These are phyloP conservation scores for Amylocarpus encephaloides DNA, from an alignment of 2,329 filamentous ascomycete species.

Conservation along the genomic window DNA sequence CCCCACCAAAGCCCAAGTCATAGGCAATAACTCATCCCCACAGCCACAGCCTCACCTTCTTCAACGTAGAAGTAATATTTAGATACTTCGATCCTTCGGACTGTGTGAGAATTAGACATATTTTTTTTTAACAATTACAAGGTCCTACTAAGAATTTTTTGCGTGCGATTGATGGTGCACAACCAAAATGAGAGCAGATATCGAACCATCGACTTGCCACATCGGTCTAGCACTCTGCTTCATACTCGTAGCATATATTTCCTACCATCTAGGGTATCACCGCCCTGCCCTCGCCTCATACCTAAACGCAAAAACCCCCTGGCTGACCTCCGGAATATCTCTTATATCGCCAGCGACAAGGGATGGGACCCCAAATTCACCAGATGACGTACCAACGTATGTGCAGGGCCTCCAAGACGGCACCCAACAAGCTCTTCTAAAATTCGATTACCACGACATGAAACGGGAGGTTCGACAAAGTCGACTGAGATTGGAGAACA, in stretches of 20 bases:
- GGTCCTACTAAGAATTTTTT: too few species aligned
- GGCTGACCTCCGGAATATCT: too few species aligned
- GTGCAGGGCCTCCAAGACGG: slow-evolving; percentile 1
- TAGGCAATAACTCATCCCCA: too few species aligned
- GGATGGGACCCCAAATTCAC: too few species aligned
- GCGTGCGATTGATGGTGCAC: background rate
- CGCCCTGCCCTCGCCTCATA: too few species aligned
- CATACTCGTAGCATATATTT: slow-evolving; percentile 1
- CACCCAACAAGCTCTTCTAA: background rate
- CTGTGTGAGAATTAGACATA: background rate
- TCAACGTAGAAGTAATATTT: too few species aligned
- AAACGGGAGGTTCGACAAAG: background rate
- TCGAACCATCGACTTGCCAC: background rate
- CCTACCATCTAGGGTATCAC: background rate
- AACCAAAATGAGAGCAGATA: background rate
- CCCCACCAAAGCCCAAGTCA: too few species aligned
- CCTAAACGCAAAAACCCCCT: too few species aligned
- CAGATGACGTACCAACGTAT: background rate
- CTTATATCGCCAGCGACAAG: too few species aligned
- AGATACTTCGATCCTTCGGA: too few species aligned
- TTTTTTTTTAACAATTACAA: too few species aligned
- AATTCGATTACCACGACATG: background rate
- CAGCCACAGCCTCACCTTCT: too few species aligned
- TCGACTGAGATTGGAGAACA: background rate
- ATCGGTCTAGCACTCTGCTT: slow-evolving; percentile 2